Evolutionary conservation across 495 filamentous ascomycete species (phyloP).

Genomic region (Xylaria curta): DNA sequence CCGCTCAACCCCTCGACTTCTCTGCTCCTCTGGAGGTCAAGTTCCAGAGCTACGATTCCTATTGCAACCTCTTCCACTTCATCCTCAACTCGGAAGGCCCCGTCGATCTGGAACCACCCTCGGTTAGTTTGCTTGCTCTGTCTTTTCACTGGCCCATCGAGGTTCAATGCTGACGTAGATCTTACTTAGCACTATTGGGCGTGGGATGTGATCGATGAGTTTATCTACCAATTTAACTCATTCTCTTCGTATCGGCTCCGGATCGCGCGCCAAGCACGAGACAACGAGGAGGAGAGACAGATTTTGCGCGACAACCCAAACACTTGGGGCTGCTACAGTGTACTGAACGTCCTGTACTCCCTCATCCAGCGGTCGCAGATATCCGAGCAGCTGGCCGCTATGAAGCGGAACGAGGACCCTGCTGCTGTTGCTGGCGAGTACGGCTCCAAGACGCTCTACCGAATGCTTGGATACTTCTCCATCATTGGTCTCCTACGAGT

Average conservation of each 20-base stretch:
- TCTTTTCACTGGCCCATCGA: neutral
- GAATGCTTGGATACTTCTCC: slow-evolving; percentile 98
- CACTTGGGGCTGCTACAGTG: slow-evolving; percentile 99
- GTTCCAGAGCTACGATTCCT: slow-evolving; percentile 98
- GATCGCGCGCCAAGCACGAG: slow-evolving; percentile 82
- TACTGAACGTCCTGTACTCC: slow-evolving; percentile 98
- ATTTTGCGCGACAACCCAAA: slow-evolving; percentile 95
- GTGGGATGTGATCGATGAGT: slow-evolving; percentile 99
- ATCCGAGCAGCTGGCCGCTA: slow-evolving; percentile 92
- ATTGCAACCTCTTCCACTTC: slow-evolving; percentile 98
- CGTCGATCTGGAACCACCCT: slow-evolving; percentile 93
- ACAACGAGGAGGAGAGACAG: slow-evolving; percentile 82
- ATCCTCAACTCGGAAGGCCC: slow-evolving; percentile 98
- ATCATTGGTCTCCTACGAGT: slow-evolving; percentile 97
- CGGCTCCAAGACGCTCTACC: slow-evolving; percentile 88
- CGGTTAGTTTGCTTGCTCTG: slow-evolving; percentile 63
- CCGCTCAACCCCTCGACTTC: slow-evolving; percentile 94
- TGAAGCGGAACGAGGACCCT: slow-evolving; percentile 91
- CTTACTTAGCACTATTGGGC: slow-evolving; percentile 91
- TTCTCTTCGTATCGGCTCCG: slow-evolving; percentile 96
- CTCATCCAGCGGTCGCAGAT: slow-evolving; percentile 98
- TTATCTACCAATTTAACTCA: slow-evolving; percentile 99
- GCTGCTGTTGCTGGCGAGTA: slow-evolving; percentile 89
- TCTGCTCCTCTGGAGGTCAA: slow-evolving; percentile 92
- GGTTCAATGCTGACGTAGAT: slow-evolving; percentile 31